Evolutionary conservation across 1,284 basidiomycete genomes (phyloP), one percentile per base, ranked within the genome.

Genomic region (Somion occarium): DNA sequence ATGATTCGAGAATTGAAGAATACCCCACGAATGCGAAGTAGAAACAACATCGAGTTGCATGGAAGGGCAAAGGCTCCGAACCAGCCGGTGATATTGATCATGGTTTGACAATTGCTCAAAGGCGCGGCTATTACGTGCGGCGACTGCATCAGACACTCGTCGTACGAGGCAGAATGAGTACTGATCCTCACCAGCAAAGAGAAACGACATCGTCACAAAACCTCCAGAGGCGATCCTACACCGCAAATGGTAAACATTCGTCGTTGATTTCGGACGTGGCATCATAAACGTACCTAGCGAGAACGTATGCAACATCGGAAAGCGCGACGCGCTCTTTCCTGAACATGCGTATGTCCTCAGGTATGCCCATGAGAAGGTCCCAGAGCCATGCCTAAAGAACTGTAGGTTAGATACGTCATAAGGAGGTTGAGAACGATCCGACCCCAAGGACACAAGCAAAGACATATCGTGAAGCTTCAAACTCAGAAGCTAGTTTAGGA

Each of bases 321-420:
- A 48, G 22, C 3, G 26, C n/a, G 3, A 20, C 15, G 4, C 18
- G 3, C 15, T 41, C n/a, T n/a, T 38, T 34, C 20, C 20, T 20
- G 46, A 48, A 48, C 46, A 48, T 48, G 5, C 13, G 19, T 20
- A 38, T 12, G n/a, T 48, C 46, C 23, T 48, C 46, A 11, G 46
- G 37, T 3, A 48, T 3, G 13, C 30, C 27, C 46, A 48, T 39
- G 3, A 48, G 20, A 13, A 22, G n/a, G 23, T 48, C 38, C 30
- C 46, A 48, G 5, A 41, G 3, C 46, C 46, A 48, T 39, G 46
- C 46, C 46, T 48, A 15, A 3, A 37, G 19, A 22, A n/a, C n/a
- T n/a, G n/a, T n/a, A n/a, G n/a, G n/a, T n/a, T n/a, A n/a, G n/a
- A n/a, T n/a, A n/a, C n/a, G n/a, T n/a, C n/a, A n/a, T n/a, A n/a